phyloP scores from a whole-genome alignment of 2,329 filamentous ascomycete genomes.

The Botrytis fabae region DNA sequence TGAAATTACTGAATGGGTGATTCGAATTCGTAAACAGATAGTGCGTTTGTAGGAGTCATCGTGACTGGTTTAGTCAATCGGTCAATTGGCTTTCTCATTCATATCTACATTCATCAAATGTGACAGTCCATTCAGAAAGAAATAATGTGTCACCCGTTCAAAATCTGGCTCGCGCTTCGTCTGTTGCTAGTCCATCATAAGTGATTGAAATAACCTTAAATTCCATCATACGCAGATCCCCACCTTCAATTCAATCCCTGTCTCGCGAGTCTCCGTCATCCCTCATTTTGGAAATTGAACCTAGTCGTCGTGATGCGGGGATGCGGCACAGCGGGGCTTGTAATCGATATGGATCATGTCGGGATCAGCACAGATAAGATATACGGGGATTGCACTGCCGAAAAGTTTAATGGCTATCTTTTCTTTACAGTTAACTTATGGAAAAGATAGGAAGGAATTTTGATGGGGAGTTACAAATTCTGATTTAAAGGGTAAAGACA shows the following conservation, averaged over 20 bases:
- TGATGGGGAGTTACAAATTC: accelerated
- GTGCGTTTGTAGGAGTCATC: not conserved
- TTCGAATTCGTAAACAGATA: not conserved
- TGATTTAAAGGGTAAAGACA: not conserved
- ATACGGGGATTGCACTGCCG: not conserved
- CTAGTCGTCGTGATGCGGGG: not conserved
- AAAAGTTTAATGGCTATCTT: not conserved
- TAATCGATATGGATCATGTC: not conserved
- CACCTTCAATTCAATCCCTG: not conserved
- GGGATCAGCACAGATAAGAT: not conserved
- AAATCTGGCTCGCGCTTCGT: not conserved
- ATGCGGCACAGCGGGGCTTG: not conserved
- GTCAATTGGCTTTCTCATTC: not conserved
- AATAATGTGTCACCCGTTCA: not conserved
- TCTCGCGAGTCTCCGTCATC: not conserved
- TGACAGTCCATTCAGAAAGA: not conserved
- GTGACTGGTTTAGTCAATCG: not conserved
- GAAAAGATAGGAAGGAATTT: not conserved
- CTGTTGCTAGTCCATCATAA: not conserved
- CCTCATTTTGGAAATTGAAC: not conserved
- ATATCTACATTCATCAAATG: not conserved
- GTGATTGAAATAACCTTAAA: not conserved
- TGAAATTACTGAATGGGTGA: not conserved
- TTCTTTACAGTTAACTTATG: not conserved
- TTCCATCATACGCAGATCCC: not conserved